A percentile compares a stretch with the other conserved stretches of the same genome.
Conservation (phyloP, 352 stramenopile genomes). For the Pythium phragmiticola region DNA sequence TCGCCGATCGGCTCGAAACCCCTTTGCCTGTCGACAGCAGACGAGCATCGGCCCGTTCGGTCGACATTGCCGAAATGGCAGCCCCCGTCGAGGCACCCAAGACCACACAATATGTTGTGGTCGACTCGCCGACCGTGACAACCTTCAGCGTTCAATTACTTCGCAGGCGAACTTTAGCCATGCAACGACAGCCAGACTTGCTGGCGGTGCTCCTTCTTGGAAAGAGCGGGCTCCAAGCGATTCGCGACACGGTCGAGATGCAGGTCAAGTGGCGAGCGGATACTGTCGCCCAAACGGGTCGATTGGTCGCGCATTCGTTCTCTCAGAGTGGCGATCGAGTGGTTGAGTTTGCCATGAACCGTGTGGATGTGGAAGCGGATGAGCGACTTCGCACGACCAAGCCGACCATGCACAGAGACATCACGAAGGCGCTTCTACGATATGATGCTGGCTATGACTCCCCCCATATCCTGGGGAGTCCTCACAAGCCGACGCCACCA, state of each 20-base stretch:
- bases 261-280: constrained; percentile 32
- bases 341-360: not conserved
- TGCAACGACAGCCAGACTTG: constrained; percentile 27
- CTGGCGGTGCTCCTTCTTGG: constrained; percentile 34
- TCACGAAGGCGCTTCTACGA: constrained; percentile 13
- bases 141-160: constrained; percentile 34
- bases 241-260: constrained; percentile 28
- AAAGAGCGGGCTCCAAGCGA: constrained; percentile 30
- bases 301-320: constrained; percentile 25
- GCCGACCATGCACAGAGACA: constrained; percentile 1
- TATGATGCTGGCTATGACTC: not conserved
- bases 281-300: constrained; percentile 29
- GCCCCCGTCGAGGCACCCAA: not conserved
- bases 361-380: no score
- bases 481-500: constrained; percentile 1
- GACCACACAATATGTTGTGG: constrained; percentile 35
- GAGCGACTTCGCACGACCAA: not conserved
- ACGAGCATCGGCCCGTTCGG: constrained; percentile 13
- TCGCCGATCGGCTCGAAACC: constrained; percentile 22
- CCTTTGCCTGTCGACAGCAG: not conserved
- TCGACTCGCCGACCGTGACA: constrained; percentile 40
- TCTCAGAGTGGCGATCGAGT: constrained; percentile 8
- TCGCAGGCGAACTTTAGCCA: constrained; percentile 5
- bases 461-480: not conserved
- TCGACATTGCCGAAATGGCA: constrained; percentile 6